Conservation (phyloP, 225 moss, liverwort and hornwort genomes). For the Physcomitrium patens region DNA sequence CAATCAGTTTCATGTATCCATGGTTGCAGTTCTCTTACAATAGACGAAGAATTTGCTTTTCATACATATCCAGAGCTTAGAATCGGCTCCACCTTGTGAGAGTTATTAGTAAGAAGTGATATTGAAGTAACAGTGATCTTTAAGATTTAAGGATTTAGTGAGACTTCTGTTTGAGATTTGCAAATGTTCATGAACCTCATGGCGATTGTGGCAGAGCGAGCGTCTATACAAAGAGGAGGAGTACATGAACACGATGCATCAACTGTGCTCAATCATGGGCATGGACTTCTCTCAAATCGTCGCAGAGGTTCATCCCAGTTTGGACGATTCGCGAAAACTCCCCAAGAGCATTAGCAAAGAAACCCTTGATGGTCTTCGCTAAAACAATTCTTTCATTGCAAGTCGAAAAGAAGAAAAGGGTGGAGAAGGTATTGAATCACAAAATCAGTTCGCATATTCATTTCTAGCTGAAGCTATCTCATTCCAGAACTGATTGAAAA, state of each 20-base stretch:
- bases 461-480: not conserved
- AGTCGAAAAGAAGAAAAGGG: conserved; percentile 88
- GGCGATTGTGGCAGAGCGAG: conserved; percentile 58
- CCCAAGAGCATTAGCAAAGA: conserved; percentile 94
- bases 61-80: too few relatives aligned
- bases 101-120: too few relatives aligned
- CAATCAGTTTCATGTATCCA: too few relatives aligned
- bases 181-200: not conserved
- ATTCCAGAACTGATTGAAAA: not conserved
- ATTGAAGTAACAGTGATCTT: too few relatives aligned
- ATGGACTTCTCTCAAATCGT: conserved; percentile 86
- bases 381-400: conserved; percentile 79
- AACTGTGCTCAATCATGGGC: conserved; percentile 91
- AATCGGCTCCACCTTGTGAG: too few relatives aligned
- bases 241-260: conserved; percentile 77
- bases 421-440: conserved; percentile 57
- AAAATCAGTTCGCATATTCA: too few relatives aligned
- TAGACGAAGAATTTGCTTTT: too few relatives aligned
- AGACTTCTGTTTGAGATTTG: not conserved
- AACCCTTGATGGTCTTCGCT: conserved; percentile 79
- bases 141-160: not conserved
- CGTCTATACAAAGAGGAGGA: conserved; percentile 83
- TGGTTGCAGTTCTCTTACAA: too few relatives aligned
- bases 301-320: conserved; percentile 85
- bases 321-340: conserved; percentile 81